These are phyloP conservation scores for Aotearoamyces nothofagi DNA, from an alignment of 2,329 filamentous ascomycete species.

Conservation along the genomic window DNA sequence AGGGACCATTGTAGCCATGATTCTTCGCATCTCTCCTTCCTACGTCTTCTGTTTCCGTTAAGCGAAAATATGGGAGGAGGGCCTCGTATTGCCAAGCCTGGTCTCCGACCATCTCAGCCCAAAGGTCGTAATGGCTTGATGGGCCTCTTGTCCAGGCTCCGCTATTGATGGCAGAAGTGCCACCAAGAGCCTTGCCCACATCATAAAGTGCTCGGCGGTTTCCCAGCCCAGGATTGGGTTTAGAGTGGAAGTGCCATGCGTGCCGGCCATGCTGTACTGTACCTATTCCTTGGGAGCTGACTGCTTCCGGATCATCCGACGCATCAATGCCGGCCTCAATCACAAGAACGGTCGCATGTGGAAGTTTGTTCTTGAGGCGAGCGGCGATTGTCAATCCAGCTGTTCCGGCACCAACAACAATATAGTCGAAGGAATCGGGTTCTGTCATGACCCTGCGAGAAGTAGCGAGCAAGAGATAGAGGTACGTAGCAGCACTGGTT, in stretches of 20 bases:
- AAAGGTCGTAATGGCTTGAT: not conserved
- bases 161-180: not conserved
- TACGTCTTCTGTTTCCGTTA: too few species aligned
- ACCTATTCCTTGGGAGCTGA: too few species aligned
- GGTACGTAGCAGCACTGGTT: too few species aligned
- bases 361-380: conserved; percentile 29
- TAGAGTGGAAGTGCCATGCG: too few species aligned
- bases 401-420: conserved; percentile 47
- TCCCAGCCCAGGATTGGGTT: too few species aligned
- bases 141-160: not conserved
- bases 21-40: too few species aligned
- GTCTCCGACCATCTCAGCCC: not conserved
- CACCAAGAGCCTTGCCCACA: not conserved
- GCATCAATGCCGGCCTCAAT: conserved; percentile 16
- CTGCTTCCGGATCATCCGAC: too few species aligned
- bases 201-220: too few species aligned
- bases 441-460: conserved; percentile 2
- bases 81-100: not conserved
- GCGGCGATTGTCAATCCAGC: conserved; percentile 41
- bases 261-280: too few species aligned
- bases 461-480: too few species aligned
- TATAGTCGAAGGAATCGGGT: conserved; percentile 38
- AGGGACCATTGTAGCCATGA: too few species aligned
- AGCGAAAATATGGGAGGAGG: not conserved
- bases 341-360: conserved; percentile 31